phyloP scores from a whole-genome alignment of 1,284 basidiomycete genomes.

The Inonotus hispidus region DNA sequence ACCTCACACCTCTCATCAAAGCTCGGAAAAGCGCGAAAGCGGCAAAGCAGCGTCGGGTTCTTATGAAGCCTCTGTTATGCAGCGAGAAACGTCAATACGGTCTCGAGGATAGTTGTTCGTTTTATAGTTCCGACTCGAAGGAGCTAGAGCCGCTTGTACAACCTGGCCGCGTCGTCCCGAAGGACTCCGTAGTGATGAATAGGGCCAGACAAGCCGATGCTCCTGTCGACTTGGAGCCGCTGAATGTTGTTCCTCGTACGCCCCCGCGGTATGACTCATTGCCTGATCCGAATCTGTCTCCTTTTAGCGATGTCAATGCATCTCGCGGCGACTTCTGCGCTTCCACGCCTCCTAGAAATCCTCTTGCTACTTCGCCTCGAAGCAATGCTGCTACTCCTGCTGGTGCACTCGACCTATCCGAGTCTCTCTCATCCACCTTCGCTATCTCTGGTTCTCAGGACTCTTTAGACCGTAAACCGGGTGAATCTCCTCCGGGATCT shows the following conservation, averaged over 20 bases:
- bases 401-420: not conserved
- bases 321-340: not conserved
- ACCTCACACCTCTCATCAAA: constrained; percentile 6
- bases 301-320: not conserved
- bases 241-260: not conserved
- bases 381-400: not conserved
- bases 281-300: not conserved
- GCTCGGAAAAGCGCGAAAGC: not conserved
- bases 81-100: not conserved
- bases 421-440: not conserved
- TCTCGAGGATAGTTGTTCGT: not conserved
- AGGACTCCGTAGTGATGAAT: constrained; percentile 2
- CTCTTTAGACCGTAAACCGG: not conserved
- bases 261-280: not conserved
- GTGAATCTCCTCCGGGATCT: not conserved
- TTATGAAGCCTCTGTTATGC: not conserved
- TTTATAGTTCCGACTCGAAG: not conserved
- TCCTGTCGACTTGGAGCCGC: constrained; percentile 6
- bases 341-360: not conserved
- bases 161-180: not conserved
- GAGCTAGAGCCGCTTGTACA: not conserved
- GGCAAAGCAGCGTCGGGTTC: not conserved
- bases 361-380: not conserved
- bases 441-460: constrained; percentile 4
- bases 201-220: not conserved